Conservation (phyloP, 108 stramenopile species). For the Chaetoceros tenuissimus region DNA sequence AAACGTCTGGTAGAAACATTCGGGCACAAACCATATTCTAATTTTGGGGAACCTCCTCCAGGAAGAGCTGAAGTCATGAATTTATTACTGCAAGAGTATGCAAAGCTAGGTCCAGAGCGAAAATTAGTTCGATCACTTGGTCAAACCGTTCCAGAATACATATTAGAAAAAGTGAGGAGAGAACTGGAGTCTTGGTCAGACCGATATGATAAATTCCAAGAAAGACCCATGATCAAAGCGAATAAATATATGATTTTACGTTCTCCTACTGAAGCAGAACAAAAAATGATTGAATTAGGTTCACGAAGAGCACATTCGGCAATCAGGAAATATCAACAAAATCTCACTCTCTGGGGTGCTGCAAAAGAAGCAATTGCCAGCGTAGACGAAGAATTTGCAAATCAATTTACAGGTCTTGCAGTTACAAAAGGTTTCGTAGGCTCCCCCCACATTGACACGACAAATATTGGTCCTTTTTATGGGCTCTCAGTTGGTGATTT, state of each 20-base stretch:
- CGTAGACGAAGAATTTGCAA: constrained; percentile 38
- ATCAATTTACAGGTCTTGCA: constrained; percentile 48
- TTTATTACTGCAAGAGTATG: constrained; percentile 28
- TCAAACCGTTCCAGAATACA: constrained; percentile 9
- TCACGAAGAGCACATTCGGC: constrained; percentile 30
- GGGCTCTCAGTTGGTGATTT: constrained; percentile 51
- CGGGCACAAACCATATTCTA: constrained; percentile 20
- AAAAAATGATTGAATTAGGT: constrained; percentile 11
- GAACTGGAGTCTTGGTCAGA: too few relatives aligned
- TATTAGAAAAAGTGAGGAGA: constrained; percentile 24
- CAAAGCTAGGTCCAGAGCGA: constrained; percentile 12
- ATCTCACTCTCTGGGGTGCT: constrained; percentile 35
- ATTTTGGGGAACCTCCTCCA: constrained; percentile 14
- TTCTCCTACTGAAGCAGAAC: constrained; percentile 9
- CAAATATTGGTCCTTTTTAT: constrained; percentile 62
- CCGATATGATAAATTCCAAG: constrained; percentile 29
- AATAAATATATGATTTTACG: constrained; percentile 55
- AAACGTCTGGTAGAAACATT: constrained; percentile 39
- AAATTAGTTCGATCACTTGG: constrained; percentile 12
- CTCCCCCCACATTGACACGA: constrained; percentile 59
- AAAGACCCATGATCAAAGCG: constrained; percentile 46
- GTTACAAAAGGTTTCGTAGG: constrained; percentile 56
- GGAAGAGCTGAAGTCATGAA: constrained; percentile 41
- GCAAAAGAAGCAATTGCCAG: constrained; percentile 33
- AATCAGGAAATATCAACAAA: constrained; percentile 33